These are phyloP conservation scores for Colletotrichum cereale DNA, from an alignment of 2,329 filamentous ascomycete genomes.

Conservation along the genomic window DNA sequence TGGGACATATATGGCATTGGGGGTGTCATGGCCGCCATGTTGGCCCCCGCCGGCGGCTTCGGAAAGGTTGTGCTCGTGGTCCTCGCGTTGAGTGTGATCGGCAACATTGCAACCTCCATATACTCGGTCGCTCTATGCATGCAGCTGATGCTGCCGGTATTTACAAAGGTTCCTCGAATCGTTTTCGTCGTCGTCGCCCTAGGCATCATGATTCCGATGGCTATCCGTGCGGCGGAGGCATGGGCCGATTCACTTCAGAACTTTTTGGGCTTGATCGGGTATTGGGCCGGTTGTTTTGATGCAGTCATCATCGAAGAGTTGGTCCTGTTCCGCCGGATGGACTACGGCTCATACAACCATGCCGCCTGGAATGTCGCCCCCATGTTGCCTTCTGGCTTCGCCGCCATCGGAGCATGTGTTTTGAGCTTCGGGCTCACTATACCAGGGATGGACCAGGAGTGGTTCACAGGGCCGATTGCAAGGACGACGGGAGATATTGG, in stretches of 20 bases:
- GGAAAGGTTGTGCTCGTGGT: slow-evolving; percentile 54
- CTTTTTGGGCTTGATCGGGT: slow-evolving; percentile 59
- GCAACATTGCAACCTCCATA: slow-evolving; percentile 53
- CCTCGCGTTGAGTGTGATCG: slow-evolving; percentile 54
- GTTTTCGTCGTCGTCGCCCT: slow-evolving; percentile 55
- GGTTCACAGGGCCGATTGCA: slow-evolving; percentile 59
- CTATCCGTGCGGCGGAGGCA: slow-evolving; percentile 54
- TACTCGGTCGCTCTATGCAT: slow-evolving; percentile 55
- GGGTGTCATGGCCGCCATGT: slow-evolving; percentile 50
- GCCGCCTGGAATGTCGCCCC: slow-evolving; percentile 58
- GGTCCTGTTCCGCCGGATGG: slow-evolving; percentile 56
- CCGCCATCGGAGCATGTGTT: slow-evolving; percentile 58
- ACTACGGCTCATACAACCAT: slow-evolving; percentile 57
- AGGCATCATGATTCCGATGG: slow-evolving; percentile 56
- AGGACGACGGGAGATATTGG: slow-evolving; percentile 58
- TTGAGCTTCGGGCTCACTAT: slow-evolving; percentile 57
- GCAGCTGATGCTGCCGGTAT: slow-evolving; percentile 53
- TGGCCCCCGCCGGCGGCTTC: slow-evolving; percentile 47
- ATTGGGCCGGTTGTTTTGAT: slow-evolving; percentile 60
- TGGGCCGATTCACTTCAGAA: slow-evolving; percentile 58
- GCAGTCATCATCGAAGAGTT: slow-evolving; percentile 57
- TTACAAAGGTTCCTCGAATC: slow-evolving; percentile 55
- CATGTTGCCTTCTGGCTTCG: slow-evolving; percentile 56
- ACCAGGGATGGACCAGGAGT: slow-evolving; percentile 58
- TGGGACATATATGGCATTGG: slow-evolving; percentile 49